Base-by-base conservation (phyloP, 768 basidiomycete species). In the Boletus rubescentipes region DNA sequence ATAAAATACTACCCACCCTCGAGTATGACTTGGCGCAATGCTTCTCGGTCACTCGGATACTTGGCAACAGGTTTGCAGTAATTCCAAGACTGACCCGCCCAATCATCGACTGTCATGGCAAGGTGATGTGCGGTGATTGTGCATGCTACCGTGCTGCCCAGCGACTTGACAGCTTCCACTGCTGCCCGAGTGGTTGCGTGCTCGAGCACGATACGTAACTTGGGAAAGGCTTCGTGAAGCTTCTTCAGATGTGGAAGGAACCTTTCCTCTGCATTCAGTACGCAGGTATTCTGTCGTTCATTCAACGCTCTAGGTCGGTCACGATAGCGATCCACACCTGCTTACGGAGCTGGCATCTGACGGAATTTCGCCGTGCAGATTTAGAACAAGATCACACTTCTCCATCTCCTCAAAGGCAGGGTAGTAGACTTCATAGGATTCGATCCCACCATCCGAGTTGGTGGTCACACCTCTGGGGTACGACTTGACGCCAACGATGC, bases 51-150 rank as follows among this genome's bases (percentile, higher is more conserved):
- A 60, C 89, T 87, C 2, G 96, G 96, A 68, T 84, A 94, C 73
- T 99, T 99, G 12, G 97, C 94, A 20, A 99, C 89, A 0, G 97
- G 97, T 71, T 98, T 99, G 78, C 97, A 98, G 73, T 89, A 99
- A 65, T 96, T 83, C 82, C 90, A 93, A 3, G 91, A 83, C 70
- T 98, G 93, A 2, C 94, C 92, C 2, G 94, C 94, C 86, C 95
- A 98, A 62, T 94, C 91, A 71, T 99, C 96, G 4, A 98, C 92
- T 7, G 91, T 97, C 45, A 99, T 79, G 29, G 82, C 85, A 41
- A 99, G 83, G 69, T 99, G 97, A 72, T 99, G 97, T 1, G 95
- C 90, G 2, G 97, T 99, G 72, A 99, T 98, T 9, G 93, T 91
- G 71, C 97, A 98, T 18, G 86, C 96, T 38, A 99, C 94, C 18